Evolutionary conservation across 2,329 filamentous ascomycete species (phyloP).

Genomic region (Sporothrix curviconia): DNA sequence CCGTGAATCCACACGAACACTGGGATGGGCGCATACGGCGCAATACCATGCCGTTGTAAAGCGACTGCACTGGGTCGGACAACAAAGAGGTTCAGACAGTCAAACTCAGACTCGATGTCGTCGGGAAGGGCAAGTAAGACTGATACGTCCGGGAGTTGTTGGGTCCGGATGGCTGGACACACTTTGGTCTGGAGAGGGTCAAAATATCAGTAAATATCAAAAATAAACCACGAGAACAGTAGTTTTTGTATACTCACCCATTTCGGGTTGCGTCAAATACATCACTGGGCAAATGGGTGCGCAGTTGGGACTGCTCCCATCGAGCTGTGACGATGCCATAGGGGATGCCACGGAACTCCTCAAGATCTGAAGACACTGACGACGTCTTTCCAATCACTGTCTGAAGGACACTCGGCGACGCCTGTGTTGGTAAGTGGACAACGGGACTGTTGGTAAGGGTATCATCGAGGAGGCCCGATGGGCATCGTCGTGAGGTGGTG

Average conservation of each 20-base stretch:
- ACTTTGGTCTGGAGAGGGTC: constrained; percentile 10
- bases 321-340: constrained; percentile 2
- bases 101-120: constrained; percentile 7
- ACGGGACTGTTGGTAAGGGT: neutral
- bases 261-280: constrained; percentile 13
- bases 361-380: constrained; percentile 2
- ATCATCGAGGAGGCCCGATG: neutral
- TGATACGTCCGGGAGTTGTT: constrained; percentile 7
- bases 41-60: neutral
- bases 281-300: constrained; percentile 4
- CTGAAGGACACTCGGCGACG: neutral
- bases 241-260: neutral
- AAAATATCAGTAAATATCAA: too few species aligned
- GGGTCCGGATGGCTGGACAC: neutral
- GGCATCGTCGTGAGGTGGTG: neutral
- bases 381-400: constrained; percentile 3
- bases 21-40: neutral
- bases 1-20: constrained; percentile 16
- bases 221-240: neutral
- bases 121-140: constrained; percentile 10
- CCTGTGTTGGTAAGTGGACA: neutral
- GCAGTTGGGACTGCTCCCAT: constrained; percentile 11
- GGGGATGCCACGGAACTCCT: constrained; percentile 13
- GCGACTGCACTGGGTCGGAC: constrained; percentile 8
- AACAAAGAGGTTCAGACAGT: constrained; percentile 10